Evolutionary conservation across 371 early-diverging fungal genomes (phyloP).

Genomic region (Circinella minor): DNA sequence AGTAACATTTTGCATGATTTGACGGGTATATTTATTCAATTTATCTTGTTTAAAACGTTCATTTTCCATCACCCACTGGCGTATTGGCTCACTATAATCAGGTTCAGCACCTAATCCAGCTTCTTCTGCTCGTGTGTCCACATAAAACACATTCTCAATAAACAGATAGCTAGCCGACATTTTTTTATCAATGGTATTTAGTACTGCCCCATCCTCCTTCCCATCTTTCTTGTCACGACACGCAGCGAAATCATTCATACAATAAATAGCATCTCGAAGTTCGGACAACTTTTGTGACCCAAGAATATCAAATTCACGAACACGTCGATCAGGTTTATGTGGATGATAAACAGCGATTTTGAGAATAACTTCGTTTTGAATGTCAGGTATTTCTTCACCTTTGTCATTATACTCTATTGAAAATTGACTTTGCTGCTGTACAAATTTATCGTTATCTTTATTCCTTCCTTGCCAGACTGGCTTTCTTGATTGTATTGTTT

Average conservation of each 20-base stretch:
- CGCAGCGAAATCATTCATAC: slow-evolving; percentile 32
- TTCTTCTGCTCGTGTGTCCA: slow-evolving; percentile 40
- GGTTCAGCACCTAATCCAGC: slow-evolving; percentile 16
- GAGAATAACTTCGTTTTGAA: slow-evolving; percentile 22
- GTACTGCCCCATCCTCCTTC: slow-evolving; percentile 10
- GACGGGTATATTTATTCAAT: slow-evolving; percentile 25
- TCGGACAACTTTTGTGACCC: slow-evolving; percentile 46
- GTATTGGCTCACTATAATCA: slow-evolving; percentile 39
- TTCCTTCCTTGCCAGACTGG: too few relatives aligned
- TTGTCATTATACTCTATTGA: not conserved
- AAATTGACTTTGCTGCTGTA: too few relatives aligned
- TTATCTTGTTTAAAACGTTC: slow-evolving; percentile 21
- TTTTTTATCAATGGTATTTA: slow-evolving; percentile 31
- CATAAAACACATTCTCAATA: slow-evolving; percentile 52
- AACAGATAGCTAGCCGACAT: slow-evolving; percentile 42
- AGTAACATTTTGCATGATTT: slow-evolving; percentile 53
- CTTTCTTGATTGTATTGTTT: not conserved
- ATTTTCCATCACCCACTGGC: slow-evolving; percentile 36
- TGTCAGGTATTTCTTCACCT: not conserved
- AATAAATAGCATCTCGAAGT: slow-evolving; percentile 55
- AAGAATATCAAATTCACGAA: slow-evolving; percentile 53
- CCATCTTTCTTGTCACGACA: slow-evolving; percentile 16
- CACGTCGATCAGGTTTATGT: slow-evolving; percentile 22
- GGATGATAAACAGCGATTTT: slow-evolving; percentile 41
- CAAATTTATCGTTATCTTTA: too few relatives aligned